Evolutionary conservation across 2,329 filamentous ascomycete species (phyloP).

Genomic region (Blumeria hordei): DNA sequence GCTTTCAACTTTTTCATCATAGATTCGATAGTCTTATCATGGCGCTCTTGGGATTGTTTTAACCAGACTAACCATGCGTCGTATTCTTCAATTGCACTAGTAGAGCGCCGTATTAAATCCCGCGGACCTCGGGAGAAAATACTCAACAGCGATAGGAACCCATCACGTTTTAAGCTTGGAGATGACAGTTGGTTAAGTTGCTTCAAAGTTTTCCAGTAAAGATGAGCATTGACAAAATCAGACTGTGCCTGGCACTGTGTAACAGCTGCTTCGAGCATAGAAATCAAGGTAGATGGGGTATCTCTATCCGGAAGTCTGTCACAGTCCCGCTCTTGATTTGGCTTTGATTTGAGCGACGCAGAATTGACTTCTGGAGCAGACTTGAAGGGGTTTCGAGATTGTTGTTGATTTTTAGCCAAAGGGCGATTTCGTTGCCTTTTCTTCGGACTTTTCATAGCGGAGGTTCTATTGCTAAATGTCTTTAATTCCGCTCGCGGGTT

Average conservation of each 20-base stretch:
- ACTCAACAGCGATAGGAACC: conserved; percentile 47
- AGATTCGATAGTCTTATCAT: conserved; percentile 47
- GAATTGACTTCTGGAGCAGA: conserved; percentile 5
- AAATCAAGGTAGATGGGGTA: conserved; percentile 29
- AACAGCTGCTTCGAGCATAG: conserved; percentile 55
- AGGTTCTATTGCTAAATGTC: conserved; percentile 48
- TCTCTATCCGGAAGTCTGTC: conserved; percentile 20
- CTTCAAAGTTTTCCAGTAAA: conserved; percentile 64
- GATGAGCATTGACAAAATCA: conserved; percentile 62
- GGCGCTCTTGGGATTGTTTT: conserved; percentile 57
- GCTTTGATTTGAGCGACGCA: conserved; percentile 4
- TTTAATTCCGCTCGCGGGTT: conserved; percentile 33
- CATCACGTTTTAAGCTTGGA: conserved; percentile 36
- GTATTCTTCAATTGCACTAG: conserved; percentile 51
- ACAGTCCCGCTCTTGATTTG: conserved; percentile 9
- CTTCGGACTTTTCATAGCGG: conserved; percentile 21
- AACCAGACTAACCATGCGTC: conserved; percentile 66
- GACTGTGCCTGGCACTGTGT: conserved; percentile 53
- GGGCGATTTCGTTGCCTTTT: conserved; percentile 35
- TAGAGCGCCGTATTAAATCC: conserved; percentile 43
- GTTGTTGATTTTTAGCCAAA: conserved; percentile 22
- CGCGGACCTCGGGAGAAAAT: conserved; percentile 50
- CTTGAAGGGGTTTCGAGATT: conserved; percentile 34
- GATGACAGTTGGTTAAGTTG: conserved; percentile 41
- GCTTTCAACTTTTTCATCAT: conserved; percentile 52